Percentiles rank a stretch among this genome's conserved stretches.
phyloP scores from a whole-genome alignment of 2,329 filamentous ascomycete genomes.

The Arachnopeziza araneosa region DNA sequence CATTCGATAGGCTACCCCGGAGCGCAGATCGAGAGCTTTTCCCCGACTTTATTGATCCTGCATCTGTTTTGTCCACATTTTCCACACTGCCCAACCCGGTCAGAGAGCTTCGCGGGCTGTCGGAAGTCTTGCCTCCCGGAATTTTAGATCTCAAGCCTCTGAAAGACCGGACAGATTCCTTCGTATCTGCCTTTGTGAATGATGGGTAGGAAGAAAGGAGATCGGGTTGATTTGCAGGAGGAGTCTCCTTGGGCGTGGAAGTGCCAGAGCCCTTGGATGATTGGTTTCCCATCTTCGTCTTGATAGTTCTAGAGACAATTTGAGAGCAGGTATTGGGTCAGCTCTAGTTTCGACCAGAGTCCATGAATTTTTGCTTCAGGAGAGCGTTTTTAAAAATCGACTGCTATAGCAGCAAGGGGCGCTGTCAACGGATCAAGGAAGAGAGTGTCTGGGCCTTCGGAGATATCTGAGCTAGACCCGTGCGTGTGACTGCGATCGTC shows the following conservation, averaged over 20 bases:
- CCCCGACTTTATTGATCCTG: constrained; percentile 66
- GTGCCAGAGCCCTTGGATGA: constrained; percentile 44
- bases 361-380: neutral
- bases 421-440: neutral
- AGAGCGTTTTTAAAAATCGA: neutral
- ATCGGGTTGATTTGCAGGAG: constrained; percentile 28
- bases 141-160: constrained; percentile 81
- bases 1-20: constrained; percentile 33
- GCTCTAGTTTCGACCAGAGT: neutral
- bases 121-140: constrained; percentile 60
- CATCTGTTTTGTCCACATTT: constrained; percentile 62
- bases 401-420: neutral
- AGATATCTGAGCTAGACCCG: neutral
- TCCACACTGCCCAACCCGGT: constrained; percentile 53
- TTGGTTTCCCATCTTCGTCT: constrained; percentile 64
- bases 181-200: constrained; percentile 87
- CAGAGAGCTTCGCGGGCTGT: constrained; percentile 76
- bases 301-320: neutral
- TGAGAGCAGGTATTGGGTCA: neutral
- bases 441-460: neutral
- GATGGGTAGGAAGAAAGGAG: constrained; percentile 79
- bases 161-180: constrained; percentile 84
- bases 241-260: constrained; percentile 26
- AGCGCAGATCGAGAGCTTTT: constrained; percentile 51
- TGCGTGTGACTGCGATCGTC: neutral